Evolutionary conservation across 139 green algal genomes (phyloP).

Genomic region (Pycnococcus provasolii): DNA sequence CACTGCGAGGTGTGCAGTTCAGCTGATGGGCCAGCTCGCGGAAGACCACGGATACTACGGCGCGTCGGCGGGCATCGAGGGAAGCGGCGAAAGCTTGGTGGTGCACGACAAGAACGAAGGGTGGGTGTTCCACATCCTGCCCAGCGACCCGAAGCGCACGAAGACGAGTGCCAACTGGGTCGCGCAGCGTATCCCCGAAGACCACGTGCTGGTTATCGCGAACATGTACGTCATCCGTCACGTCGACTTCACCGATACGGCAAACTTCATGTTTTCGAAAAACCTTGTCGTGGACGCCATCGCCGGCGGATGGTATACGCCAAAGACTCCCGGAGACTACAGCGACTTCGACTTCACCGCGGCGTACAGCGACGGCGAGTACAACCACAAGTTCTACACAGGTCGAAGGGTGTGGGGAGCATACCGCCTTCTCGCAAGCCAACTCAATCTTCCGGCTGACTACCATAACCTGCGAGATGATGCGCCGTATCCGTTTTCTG

Average conservation of each 20-base stretch:
- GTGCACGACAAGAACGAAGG: constrained; percentile 10
- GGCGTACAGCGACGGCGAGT: constrained; percentile 18
- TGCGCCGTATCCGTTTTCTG: not conserved
- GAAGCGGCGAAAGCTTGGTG: constrained; percentile 1
- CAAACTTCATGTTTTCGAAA: constrained; percentile 12
- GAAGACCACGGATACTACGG: constrained; percentile 28
- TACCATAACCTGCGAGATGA: not conserved
- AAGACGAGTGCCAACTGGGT: constrained; percentile 18
- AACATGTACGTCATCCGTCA: constrained; percentile 28
- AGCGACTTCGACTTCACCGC: constrained; percentile 24
- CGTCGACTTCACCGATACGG: constrained; percentile 17
- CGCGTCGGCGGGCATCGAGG: constrained; percentile 9
- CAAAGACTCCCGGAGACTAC: not conserved
- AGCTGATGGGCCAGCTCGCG: constrained; percentile 20
- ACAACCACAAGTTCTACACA: constrained; percentile 22
- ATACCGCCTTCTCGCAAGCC: not conserved
- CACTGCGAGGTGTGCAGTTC: constrained; percentile 17
- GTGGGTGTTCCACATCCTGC: constrained; percentile 17
- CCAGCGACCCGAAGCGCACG: not conserved
- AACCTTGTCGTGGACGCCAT: constrained; percentile 13
- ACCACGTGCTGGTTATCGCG: constrained; percentile 20
- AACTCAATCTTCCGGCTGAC: not conserved
- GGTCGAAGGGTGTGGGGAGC: constrained; percentile 9
- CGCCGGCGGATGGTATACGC: constrained; percentile 9
- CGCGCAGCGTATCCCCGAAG: constrained; percentile 25